Evolutionary conservation across 2,329 filamentous ascomycete genomes (phyloP).

Genomic region (Didymellaceae sp.): DNA sequence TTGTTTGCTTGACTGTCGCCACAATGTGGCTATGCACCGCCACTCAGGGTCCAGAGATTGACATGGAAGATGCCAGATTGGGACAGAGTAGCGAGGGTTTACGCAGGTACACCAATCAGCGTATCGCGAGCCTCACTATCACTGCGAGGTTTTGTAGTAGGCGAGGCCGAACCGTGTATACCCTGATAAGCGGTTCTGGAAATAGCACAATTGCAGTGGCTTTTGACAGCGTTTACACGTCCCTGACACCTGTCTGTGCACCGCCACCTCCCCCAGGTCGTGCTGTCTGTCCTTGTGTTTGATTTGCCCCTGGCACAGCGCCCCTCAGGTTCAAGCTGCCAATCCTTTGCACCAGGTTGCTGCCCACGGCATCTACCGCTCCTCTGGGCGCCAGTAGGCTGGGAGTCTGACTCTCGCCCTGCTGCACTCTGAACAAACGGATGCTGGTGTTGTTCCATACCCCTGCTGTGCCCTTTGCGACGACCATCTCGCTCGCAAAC

Average conservation of each 20-base stretch:
- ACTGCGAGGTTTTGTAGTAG: slow-evolving; percentile 4
- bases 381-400: slow-evolving; percentile 84
- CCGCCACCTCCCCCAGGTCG: slow-evolving; percentile 27
- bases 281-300: slow-evolving; percentile 29
- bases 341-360: slow-evolving; percentile 85
- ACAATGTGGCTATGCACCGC: slow-evolving; percentile 18
- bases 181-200: no score
- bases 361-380: slow-evolving; percentile 91
- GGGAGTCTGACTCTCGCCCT: slow-evolving; percentile 79
- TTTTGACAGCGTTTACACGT: slow-evolving; percentile 36
- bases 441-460: slow-evolving; percentile 93
- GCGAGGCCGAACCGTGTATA: slow-evolving; percentile 10
- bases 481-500: slow-evolving; percentile 87
- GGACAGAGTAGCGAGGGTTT: neutral
- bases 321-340: slow-evolving; percentile 76
- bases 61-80: slow-evolving; percentile 6
- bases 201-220: neutral
- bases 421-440: slow-evolving; percentile 87
- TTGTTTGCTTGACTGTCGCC: slow-evolving; percentile 1
- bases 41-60: slow-evolving; percentile 26
- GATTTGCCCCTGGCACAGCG: slow-evolving; percentile 30
- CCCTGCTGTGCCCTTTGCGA: slow-evolving; percentile 84
- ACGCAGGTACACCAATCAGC: slow-evolving; percentile 40
- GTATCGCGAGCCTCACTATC: neutral
- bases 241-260: slow-evolving; percentile 38